Evolutionary conservation across 257 asterid genomes (phyloP), one percentile per base, ranked within the genome.

Genomic region (Perilla frutescens): DNA sequence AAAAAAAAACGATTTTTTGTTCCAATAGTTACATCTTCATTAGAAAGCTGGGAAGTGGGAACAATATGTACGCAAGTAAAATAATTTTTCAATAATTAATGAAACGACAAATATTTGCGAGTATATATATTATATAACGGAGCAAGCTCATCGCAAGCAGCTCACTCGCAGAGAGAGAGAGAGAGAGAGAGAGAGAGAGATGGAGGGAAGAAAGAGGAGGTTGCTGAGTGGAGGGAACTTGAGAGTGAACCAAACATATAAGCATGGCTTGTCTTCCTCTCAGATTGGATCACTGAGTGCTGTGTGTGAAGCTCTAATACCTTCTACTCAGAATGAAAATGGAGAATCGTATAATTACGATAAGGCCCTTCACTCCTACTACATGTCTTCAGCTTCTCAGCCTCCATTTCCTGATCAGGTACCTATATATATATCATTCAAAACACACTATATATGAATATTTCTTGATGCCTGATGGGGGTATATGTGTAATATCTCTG

Each of bases 341-440:
- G 36, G 15, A 49, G 41, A 71, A 14, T 36, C 41, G 6, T 8
- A 36, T 37, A 5, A 60, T 36, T 7, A 34, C 14, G 5, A 59
- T 26, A 32, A 68, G 32, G 75, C 85, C 51, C 55, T 81, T 15
- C 37, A 55, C 34, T 79, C 80, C 43, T 86, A 66, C 53, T 84
- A 80, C 82, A 39, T 64, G 40, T 71, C 85, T 74, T 81, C 89
- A 36, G 87, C 74, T 15, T 77, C 75, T 11, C 81, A 76, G 0
- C 31, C 86, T 76, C 87, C 89, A 3, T 66, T 79, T 47, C 91
- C 89, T n/a, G 80, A 87, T 70, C 85, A 86, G 87, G 95, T 88
- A 69, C 2, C 5, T 36, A 53, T 15, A 11, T 32, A 20, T 20
- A 20, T 20, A 20, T 20, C 26, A 20, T 20, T 20, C 26, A 20